phyloP scores from a whole-genome alignment of 768 basidiomycete genomes.

The Ephemerocybe angulata region DNA sequence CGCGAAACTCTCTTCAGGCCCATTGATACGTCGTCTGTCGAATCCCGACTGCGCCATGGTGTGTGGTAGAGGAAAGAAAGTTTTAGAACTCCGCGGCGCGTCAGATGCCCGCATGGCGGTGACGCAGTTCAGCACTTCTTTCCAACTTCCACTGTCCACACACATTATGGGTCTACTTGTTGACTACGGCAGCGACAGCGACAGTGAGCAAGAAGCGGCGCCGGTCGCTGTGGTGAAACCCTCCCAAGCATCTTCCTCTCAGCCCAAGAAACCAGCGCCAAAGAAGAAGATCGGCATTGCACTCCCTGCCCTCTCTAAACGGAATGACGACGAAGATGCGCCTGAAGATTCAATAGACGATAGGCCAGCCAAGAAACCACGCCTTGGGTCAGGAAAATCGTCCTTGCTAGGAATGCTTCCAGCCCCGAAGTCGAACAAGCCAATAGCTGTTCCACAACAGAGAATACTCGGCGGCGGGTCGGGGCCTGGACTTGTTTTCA shows the following conservation, averaged over 20 bases:
- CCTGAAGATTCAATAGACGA: conserved; percentile 36
- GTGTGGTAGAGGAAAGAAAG: background rate
- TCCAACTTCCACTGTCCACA: background rate
- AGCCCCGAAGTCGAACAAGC: conserved; percentile 57
- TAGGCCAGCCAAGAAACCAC: conserved; percentile 57
- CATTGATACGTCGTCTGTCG: conserved; percentile 87
- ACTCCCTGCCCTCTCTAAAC: conserved; percentile 41
- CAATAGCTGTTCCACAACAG: conserved; percentile 39
- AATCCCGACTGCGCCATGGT: conserved; percentile 53
- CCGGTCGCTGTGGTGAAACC: conserved; percentile 13
- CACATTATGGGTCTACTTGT: conserved; percentile 67
- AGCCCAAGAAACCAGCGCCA: conserved; percentile 41
- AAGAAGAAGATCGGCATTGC: conserved; percentile 67
- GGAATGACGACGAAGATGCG: conserved; percentile 29
- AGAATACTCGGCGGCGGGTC: conserved; percentile 64
- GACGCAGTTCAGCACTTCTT: background rate
- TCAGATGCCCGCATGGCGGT: background rate
- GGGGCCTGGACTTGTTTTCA: conserved; percentile 62
- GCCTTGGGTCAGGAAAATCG: conserved; percentile 58
- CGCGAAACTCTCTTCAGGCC: conserved; percentile 78
- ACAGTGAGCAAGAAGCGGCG: conserved; percentile 42
- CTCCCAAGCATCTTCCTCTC: conserved; percentile 17
- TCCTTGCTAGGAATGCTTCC: conserved; percentile 72
- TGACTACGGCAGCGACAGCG: conserved; percentile 71
- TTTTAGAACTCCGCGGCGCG: conserved; percentile 9